These are phyloP conservation scores for Lactarius sanguifluus DNA, from an alignment of 768 basidiomycete genomes.

Conservation along the genomic window DNA sequence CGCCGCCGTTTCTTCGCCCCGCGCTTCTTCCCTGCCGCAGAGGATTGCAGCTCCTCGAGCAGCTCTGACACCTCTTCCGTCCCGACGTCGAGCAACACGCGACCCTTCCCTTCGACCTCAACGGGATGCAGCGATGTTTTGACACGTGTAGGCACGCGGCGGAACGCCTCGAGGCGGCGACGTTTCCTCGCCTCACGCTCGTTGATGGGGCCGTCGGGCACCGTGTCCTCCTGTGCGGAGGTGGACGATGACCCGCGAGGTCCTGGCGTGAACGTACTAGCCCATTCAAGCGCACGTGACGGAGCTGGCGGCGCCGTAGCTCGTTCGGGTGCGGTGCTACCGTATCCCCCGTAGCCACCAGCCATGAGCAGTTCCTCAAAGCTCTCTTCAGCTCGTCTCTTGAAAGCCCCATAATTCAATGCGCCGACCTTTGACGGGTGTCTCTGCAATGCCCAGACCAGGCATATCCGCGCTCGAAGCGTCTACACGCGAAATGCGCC, in stretches of 20 bases:
- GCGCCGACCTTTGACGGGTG: constrained; percentile 69
- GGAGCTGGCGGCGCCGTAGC: constrained; percentile 31
- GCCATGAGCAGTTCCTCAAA: constrained; percentile 85
- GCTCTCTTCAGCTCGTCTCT: constrained; percentile 57
- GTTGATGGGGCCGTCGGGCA: constrained; percentile 27
- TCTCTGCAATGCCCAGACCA: constrained; percentile 63
- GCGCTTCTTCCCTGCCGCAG: constrained; percentile 41
- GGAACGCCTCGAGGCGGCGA: constrained; percentile 68
- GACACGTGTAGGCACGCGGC: constrained; percentile 32
- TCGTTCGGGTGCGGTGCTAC: constrained; percentile 33
- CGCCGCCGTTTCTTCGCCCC: constrained; percentile 52
- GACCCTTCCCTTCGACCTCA: constrained; percentile 65
- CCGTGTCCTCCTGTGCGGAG: constrained; percentile 33
- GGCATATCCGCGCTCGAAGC: constrained; percentile 39
- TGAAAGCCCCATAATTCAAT: constrained; percentile 56
- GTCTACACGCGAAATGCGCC: constrained; percentile 40
- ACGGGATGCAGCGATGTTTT: constrained; percentile 56
- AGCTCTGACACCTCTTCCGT: constrained; percentile 42
- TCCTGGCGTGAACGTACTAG: constrained; percentile 44
- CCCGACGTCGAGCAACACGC: constrained; percentile 63
- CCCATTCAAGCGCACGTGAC: constrained; percentile 58
- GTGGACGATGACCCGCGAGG: constrained; percentile 38
- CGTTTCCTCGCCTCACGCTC: constrained; percentile 69
- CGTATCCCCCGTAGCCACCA: constrained; percentile 77
- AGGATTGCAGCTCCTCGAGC: constrained; percentile 26